These are phyloP conservation scores for Piper longum DNA, from an alignment of 164 flowering plant genomes.

Conservation along the genomic window DNA sequence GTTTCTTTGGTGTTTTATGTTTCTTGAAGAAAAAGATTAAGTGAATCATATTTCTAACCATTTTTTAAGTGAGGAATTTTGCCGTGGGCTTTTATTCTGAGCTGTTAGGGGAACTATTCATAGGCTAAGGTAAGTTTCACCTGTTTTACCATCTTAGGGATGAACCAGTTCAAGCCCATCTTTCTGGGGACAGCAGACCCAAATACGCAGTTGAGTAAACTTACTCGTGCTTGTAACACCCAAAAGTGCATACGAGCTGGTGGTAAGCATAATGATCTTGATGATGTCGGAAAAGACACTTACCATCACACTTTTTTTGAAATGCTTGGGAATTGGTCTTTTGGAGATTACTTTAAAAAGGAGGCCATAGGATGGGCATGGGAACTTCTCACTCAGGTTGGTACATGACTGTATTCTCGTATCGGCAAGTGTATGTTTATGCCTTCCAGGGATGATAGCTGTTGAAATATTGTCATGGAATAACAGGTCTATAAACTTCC, in stretches of 20 bases:
- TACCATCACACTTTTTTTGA: conserved; percentile 98
- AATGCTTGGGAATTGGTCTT: conserved; percentile 99
- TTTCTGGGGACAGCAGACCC: conserved; percentile 87
- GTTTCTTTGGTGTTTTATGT: too few species aligned
- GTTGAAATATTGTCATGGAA: not conserved
- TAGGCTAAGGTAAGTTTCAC: not conserved
- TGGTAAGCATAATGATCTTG: conserved; percentile 97
- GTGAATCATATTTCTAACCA: too few species aligned
- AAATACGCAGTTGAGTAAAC: conserved; percentile 57
- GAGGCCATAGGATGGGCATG: conserved; percentile 93
- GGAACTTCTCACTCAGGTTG: conserved; percentile 87
- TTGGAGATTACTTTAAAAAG: conserved; percentile 87
- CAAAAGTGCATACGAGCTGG: conserved; percentile 98
- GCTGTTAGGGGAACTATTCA: not conserved
- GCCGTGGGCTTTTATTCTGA: too few species aligned
- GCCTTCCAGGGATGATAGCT: too few species aligned
- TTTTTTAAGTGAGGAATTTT: too few species aligned
- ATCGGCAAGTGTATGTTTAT: not conserved
- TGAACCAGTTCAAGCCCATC: conserved; percentile 97
- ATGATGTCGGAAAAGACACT: conserved; percentile 97
- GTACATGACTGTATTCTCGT: not conserved
- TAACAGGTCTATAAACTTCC: conserved; percentile 72
- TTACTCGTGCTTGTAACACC: conserved; percentile 80
- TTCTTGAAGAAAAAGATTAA: too few species aligned
- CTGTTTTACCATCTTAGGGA: conserved; percentile 36